Evolutionary conservation across 345 rosid species (phyloP).

Genomic region (Psidium friedrichsthalianum): DNA sequence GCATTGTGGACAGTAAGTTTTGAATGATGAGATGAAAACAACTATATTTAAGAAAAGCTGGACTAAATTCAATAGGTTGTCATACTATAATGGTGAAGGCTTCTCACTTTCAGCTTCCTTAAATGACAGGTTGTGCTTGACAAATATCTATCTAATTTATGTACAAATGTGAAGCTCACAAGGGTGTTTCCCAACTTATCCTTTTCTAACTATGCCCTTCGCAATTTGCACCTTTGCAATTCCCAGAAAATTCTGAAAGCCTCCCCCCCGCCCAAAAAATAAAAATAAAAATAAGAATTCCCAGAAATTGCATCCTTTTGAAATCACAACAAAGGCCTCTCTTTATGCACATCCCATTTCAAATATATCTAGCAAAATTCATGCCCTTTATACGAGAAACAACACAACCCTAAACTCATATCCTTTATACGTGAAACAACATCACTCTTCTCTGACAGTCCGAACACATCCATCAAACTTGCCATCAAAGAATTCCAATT

Average conservation of each 20-base stretch:
- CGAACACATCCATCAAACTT: not conserved
- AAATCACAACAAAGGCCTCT: too few relatives aligned
- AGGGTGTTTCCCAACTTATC: not conserved
- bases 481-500: not conserved
- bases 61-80: not conserved
- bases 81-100: not conserved
- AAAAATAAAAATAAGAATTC: too few relatives aligned
- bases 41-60: not conserved
- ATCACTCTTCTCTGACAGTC: not conserved
- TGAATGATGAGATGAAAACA: not conserved
- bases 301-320: not conserved
- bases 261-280: too few relatives aligned
- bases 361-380: not conserved
- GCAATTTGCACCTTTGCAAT: not conserved
- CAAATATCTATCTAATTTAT: not conserved
- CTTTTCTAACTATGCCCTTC: accelerated
- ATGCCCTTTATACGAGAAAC: not conserved
- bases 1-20: not conserved
- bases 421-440: not conserved
- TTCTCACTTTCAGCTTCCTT: not conserved
- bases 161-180: not conserved
- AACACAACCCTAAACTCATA: not conserved
- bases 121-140: not conserved
- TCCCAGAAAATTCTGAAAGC: too few relatives aligned
- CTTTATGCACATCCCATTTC: not conserved